phyloP scores from a whole-genome alignment of 169 alveolate species.

The Babesia bigemina region DNA sequence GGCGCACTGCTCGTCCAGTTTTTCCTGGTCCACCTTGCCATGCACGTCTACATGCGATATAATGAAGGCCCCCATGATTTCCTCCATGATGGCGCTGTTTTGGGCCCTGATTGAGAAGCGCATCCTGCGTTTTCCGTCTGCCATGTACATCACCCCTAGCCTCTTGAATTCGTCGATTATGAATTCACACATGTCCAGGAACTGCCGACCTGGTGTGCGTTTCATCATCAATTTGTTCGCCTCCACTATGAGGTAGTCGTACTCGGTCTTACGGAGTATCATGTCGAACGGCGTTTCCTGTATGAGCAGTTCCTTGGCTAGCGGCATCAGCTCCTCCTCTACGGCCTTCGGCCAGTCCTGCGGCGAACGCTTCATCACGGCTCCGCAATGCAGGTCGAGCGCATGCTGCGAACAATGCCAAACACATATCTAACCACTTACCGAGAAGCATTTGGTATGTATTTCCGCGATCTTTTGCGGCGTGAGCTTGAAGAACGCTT shows the following conservation, averaged over 20 bases:
- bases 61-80: constrained; percentile 40
- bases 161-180: constrained; percentile 30
- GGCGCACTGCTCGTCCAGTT: constrained; percentile 39
- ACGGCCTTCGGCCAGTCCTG: constrained; percentile 18
- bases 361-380: constrained; percentile 10
- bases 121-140: constrained; percentile 4
- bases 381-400: constrained; percentile 18
- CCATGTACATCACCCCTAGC: not conserved
- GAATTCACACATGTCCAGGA: constrained; percentile 18
- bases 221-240: constrained; percentile 34
- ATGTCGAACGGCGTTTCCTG: constrained; percentile 21
- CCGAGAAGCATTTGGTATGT: constrained; percentile 54
- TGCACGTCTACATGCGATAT: constrained; percentile 28
- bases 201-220: constrained; percentile 30
- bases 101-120: constrained; percentile 25
- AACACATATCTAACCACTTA: not conserved
- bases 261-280: constrained; percentile 32
- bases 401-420: constrained; percentile 21
- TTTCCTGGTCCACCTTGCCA: constrained; percentile 37
- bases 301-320: constrained; percentile 13
- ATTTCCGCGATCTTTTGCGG: constrained; percentile 18
- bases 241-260: constrained; percentile 35
- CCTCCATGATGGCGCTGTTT: not conserved
- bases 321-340: constrained; percentile 13
- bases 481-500: constrained; percentile 37